Conservation (phyloP, 495 filamentous ascomycete species). For the Talaromyces trachyspermus region DNA sequence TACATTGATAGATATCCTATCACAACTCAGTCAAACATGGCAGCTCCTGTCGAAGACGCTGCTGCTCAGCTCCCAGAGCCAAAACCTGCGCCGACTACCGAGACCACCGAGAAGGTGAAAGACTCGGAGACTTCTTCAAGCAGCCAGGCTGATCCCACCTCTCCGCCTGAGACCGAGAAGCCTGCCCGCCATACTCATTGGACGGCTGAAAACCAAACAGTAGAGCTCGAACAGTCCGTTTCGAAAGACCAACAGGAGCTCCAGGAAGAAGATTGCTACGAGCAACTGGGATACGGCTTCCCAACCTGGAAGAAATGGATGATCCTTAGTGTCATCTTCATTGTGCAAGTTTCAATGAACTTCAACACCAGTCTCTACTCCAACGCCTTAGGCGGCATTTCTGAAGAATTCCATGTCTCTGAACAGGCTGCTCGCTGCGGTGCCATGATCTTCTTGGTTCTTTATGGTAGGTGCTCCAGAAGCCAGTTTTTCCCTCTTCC, state of each 20-base stretch:
- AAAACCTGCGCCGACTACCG: slow-evolving; percentile 16
- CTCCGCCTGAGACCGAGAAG: slow-evolving; percentile 10
- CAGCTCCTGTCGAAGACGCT: slow-evolving; percentile 10
- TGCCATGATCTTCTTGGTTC: slow-evolving; percentile 52
- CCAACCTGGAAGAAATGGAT: slow-evolving; percentile 48
- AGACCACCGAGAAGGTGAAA: slow-evolving; percentile 21
- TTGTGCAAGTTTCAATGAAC: slow-evolving; percentile 53
- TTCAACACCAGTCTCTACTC: slow-evolving; percentile 52
- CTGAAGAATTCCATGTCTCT: slow-evolving; percentile 40
- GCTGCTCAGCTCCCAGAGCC: slow-evolving; percentile 1
- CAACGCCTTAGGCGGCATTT: slow-evolving; percentile 43
- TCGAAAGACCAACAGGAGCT: slow-evolving; percentile 34
- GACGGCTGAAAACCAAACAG: slow-evolving; percentile 8
- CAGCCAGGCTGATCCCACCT: slow-evolving; percentile 21
- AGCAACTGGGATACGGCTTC: slow-evolving; percentile 49
- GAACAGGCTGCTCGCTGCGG: slow-evolving; percentile 46
- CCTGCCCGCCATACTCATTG: slow-evolving; percentile 4
- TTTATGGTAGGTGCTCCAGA: too few relatives aligned
- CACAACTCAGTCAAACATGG: slow-evolving; percentile 5
- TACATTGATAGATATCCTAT: too few relatives aligned
- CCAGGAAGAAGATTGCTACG: slow-evolving; percentile 51
- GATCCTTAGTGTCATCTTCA: slow-evolving; percentile 53
- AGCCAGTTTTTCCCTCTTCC: too few relatives aligned
- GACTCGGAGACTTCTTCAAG: slow-evolving; percentile 30
- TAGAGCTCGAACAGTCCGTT: slow-evolving; percentile 22